These are phyloP conservation scores for Waltergamsia citrina DNA, from an alignment of 2,329 filamentous ascomycete genomes.

Conservation along the genomic window DNA sequence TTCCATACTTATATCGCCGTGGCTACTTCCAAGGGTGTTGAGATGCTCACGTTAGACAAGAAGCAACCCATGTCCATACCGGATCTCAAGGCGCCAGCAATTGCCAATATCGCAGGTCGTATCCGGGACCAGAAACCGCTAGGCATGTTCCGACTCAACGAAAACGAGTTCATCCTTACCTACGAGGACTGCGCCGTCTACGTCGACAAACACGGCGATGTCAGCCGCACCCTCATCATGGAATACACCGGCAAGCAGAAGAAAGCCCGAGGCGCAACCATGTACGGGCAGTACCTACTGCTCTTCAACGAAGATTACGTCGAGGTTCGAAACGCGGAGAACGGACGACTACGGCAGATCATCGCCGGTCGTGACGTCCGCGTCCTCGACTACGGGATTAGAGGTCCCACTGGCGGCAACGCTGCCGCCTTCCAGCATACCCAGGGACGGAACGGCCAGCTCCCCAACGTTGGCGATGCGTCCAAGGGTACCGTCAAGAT, in stretches of 20 bases:
- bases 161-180: constrained; percentile 84
- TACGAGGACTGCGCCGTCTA: constrained; percentile 97
- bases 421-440: constrained; percentile 22
- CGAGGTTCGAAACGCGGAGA: constrained; percentile 93
- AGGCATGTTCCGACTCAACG: constrained; percentile 92
- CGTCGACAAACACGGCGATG: constrained; percentile 95
- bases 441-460: constrained; percentile 22
- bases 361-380: constrained; percentile 86
- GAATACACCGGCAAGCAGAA: constrained; percentile 89
- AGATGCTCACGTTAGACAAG: constrained; percentile 93
- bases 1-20: constrained; percentile 94
- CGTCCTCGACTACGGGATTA: constrained; percentile 76
- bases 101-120: constrained; percentile 75
- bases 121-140: constrained; percentile 77
- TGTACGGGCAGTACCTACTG: constrained; percentile 85
- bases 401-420: constrained; percentile 46
- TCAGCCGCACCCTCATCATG: constrained; percentile 91
- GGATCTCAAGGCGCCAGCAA: constrained; percentile 68
- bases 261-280: constrained; percentile 71
- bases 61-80: constrained; percentile 93
- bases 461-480: constrained; percentile 28
- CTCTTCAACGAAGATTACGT: constrained; percentile 96
- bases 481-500: constrained; percentile 80
- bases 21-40: constrained; percentile 83
- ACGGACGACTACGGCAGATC: constrained; percentile 85